Base-by-base conservation (phyloP, 768 basidiomycete genomes). In the Sarcomyxa edulis region DNA sequence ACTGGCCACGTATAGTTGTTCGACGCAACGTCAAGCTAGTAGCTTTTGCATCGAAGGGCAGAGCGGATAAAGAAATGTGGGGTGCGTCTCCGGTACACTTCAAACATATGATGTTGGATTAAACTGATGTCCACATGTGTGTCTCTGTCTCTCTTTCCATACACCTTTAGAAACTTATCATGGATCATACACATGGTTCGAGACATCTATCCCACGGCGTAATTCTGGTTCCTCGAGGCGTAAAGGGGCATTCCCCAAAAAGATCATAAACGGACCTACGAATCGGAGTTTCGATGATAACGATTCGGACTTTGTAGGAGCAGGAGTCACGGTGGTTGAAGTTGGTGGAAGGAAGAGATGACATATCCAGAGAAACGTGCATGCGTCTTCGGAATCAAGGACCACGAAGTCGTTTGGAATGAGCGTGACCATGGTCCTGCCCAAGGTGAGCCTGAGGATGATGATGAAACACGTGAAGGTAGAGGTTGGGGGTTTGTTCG, bases 131-230 rank as follows among this genome's bases (percentile, higher is more conserved):
- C n/a, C n/a, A n/a, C n/a, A n/a, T n/a, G n/a, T n/a, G n/a, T n/a
- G n/a, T n/a, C n/a, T 32, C 10, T 16, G 31, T 8, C 21, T 20
- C n/a, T 20, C 1, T 22, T 12, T n/a, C 21, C 7, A 31, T 18
- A 27, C 8, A 5, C n/a, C n/a, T n/a, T n/a, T n/a, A 64, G 62
- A 50, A 6, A 44, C 49, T 6, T 61, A 59, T 38, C 45, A 54
- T 18, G 55, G 53, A 2, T 60, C 61, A 5, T 54, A 39, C 23
- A 56, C 55, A n/a, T 64, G 62, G 62, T 62, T 62, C 16, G 61
- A 62, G 37, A 58, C 53, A 1, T 45, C 43, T 9, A 58, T 64
- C 4, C 42, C 53, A 15, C 62, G 59, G 4, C 30, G 28, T n/a
- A 24, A 19, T 30, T 7, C 29, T 23, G 29, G 40, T 20, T 34